phyloP scores from a whole-genome alignment of 805 yeast species.

The Candida qinlingensis region DNA sequence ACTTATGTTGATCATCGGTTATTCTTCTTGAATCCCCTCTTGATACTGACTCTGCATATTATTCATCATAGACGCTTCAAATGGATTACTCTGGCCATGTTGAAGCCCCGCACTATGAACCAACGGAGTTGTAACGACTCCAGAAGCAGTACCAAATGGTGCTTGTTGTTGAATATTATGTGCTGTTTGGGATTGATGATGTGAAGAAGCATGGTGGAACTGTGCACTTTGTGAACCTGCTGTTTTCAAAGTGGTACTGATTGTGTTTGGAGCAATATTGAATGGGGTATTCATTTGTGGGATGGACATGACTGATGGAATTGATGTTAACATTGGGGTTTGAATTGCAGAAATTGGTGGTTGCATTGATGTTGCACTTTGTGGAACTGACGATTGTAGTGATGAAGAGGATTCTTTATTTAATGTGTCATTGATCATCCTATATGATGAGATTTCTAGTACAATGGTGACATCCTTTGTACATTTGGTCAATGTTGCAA shows the following conservation, averaged over 20 bases:
- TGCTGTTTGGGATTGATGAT: not conserved
- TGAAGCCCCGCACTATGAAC: slow-evolving; percentile 1
- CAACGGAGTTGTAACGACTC: slow-evolving; percentile 1
- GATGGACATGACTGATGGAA: slow-evolving; percentile 27
- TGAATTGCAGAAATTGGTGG: slow-evolving; percentile 10
- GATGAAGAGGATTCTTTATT: slow-evolving; percentile 1
- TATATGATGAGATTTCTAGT: slow-evolving; percentile 60
- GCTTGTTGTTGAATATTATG: not conserved
- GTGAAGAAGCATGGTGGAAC: not conserved
- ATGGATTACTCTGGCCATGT: slow-evolving; percentile 16
- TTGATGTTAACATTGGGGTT: slow-evolving; percentile 21
- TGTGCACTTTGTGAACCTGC: slow-evolving; percentile 5
- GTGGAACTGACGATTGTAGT: slow-evolving; percentile 13
- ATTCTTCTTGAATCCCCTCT: slow-evolving; percentile 2
- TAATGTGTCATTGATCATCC: slow-evolving; percentile 25
- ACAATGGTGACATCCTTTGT: slow-evolving; percentile 91
- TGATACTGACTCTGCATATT: slow-evolving; percentile 7
- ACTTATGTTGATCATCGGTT: not conserved
- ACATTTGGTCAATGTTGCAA: slow-evolving; percentile 78
- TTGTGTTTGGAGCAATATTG: slow-evolving; percentile 2
- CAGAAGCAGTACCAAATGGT: not conserved
- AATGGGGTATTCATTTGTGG: slow-evolving; percentile 26
- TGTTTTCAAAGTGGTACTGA: not conserved
- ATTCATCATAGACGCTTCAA: slow-evolving; percentile 21
- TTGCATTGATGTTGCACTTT: slow-evolving; percentile 11